phyloP scores from a whole-genome alignment of 495 filamentous ascomycete genomes.

The Penicillium simplicissimum region DNA sequence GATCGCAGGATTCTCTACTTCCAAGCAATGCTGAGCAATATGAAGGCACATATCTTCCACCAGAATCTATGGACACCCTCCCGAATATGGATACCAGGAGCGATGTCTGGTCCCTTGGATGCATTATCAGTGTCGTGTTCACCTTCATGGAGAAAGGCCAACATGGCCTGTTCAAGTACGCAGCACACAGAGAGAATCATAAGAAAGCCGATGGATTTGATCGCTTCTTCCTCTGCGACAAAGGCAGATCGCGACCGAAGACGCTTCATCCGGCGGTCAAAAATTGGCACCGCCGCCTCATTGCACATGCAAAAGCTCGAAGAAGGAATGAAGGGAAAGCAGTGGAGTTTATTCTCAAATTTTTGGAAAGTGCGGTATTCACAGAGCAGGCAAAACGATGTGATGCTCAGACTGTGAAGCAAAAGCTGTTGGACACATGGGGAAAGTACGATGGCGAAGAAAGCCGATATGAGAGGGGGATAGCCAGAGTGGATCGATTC shows the following conservation, averaged over 20 bases:
- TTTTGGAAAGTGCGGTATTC: neutral
- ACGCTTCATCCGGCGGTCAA: neutral
- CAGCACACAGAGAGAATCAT: neutral
- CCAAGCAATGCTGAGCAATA: neutral
- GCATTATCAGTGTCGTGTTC: neutral
- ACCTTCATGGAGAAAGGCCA: neutral
- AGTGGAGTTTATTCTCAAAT: neutral
- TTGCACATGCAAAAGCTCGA: neutral
- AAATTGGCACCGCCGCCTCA: neutral
- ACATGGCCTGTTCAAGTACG: neutral
- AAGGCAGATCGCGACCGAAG: neutral
- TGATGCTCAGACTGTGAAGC: neutral
- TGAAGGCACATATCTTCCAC: neutral
- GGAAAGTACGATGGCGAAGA: neutral
- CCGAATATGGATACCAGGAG: neutral
- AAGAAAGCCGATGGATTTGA: neutral
- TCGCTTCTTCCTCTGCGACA: neutral
- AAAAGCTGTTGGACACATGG: neutral
- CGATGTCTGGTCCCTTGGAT: neutral
- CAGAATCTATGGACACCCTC: neutral
- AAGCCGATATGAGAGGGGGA: neutral
- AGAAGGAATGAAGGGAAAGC: neutral
- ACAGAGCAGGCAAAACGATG: neutral
- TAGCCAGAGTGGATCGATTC: neutral
- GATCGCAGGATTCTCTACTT: neutral